Base-by-base conservation (phyloP, 108 stramenopile species). In the Mediolabrus comicus region DNA sequence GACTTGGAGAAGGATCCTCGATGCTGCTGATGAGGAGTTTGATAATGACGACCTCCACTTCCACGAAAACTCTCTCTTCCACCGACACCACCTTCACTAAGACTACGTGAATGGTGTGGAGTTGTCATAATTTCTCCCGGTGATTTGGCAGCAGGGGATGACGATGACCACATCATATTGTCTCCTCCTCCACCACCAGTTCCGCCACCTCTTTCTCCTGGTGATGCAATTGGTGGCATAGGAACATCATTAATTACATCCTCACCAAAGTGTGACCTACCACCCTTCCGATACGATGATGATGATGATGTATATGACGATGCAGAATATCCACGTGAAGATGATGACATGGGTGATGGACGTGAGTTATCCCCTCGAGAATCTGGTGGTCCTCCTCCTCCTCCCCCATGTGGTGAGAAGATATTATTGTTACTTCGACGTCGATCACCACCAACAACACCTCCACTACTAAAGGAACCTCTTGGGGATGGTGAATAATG, bases 1-100 rank as follows among this genome's bases (percentile, higher is more conserved):
- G 46, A 49, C 22, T 49, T 49, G 7, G 46, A 7, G 22, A 49
- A 49, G 7, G 46, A 49, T 49, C 46, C 46, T 9, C 46, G 22
- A 49, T 49, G 46, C n/a, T 43, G 41, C 9, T 49, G 46, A 49
- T 49, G 46, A 49, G 46, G 46, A 49, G 46, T 49, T 17, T 49
- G 46, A 22, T 49, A 22, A 24, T 49, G 46, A 24, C 46, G 19
- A 49, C 46, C 46, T 9, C 22, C 46, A 46, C 46, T 49, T 49
- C 46, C 46, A 22, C 46, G 46, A 22, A 22, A 49, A 24, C 46
- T 22, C 22, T 49, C 46, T 22, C n/a, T n/a, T n/a, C 46, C 46
- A 22, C 36, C 36, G 14, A 0, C 46, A 49, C 46, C 6, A 22
- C 46, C 0, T 24, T 22, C 46, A 7, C 22, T 49, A 49, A n/a